Conservation (phyloP, 2,329 filamentous ascomycete genomes). For the Pseudogymnoascus sp. region DNA sequence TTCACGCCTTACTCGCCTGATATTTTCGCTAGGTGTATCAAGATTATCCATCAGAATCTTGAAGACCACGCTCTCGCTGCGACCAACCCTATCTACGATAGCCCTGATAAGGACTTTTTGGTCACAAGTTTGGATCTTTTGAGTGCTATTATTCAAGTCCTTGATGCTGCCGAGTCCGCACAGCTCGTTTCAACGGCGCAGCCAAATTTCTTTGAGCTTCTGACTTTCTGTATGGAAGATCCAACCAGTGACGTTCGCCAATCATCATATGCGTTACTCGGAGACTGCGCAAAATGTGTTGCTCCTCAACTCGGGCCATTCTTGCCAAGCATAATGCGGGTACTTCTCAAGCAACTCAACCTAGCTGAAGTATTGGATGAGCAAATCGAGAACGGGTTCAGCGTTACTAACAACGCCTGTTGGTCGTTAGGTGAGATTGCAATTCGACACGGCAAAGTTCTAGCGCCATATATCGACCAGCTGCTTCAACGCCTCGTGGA, state of each 20-base stretch:
- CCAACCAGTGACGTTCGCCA: conserved; percentile 86
- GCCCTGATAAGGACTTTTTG: conserved; percentile 92
- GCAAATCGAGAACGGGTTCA: conserved; percentile 76
- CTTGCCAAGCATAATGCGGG: conserved; percentile 66
- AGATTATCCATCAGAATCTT: conserved; percentile 85
- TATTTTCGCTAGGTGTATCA: conserved; percentile 81
- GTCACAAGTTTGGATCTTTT: conserved; percentile 91
- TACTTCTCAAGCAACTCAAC: conserved; percentile 82
- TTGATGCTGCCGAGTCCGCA: conserved; percentile 66
- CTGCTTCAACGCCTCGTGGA: conserved; percentile 70
- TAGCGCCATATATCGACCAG: conserved; percentile 70
- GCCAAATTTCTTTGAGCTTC: conserved; percentile 80
- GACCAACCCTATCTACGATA: conserved; percentile 60
- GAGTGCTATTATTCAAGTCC: conserved; percentile 86
- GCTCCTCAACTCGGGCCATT: conserved; percentile 73
- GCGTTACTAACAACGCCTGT: conserved; percentile 95
- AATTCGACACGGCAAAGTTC: conserved; percentile 65
- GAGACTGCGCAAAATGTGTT: conserved; percentile 89
- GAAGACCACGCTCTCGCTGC: conserved; percentile 68
- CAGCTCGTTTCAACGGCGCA: conserved; percentile 69
- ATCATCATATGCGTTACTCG: conserved; percentile 88
- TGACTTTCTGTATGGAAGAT: conserved; percentile 90
- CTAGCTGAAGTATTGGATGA: conserved; percentile 69
- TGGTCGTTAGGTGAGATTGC: conserved; percentile 94
- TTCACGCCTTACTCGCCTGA: conserved; percentile 82